Evolutionary conservation across 139 green algal species (phyloP).

Genomic region (Chlamydomonas sphaeroides): DNA sequence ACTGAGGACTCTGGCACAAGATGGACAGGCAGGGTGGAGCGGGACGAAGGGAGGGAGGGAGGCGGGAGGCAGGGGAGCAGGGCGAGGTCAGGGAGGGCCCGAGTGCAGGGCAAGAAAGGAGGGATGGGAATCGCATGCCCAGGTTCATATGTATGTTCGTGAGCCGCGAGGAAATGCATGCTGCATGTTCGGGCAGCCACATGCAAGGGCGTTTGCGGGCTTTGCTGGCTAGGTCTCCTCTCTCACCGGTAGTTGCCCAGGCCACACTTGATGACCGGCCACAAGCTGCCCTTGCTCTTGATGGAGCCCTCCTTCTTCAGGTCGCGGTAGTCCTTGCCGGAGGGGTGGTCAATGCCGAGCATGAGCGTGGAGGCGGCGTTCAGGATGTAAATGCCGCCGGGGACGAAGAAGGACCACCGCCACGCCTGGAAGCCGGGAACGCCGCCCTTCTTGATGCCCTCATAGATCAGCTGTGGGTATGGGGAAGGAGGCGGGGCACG

Average conservation of each 20-base stretch:
- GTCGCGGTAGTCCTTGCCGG: conserved; percentile 72
- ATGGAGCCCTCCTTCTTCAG: conserved; percentile 81
- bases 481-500: too few species aligned
- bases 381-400: conserved; percentile 73
- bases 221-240: too few species aligned
- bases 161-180: too few species aligned
- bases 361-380: conserved; percentile 70
- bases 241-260: conserved; percentile 84
- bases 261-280: conserved; percentile 73
- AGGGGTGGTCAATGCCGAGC: conserved; percentile 37
- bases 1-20: conserved; percentile 72
- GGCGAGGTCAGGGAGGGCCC: too few species aligned
- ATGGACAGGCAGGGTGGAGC: too few species aligned
- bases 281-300: conserved; percentile 67
- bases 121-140: too few species aligned
- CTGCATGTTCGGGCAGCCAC: too few species aligned
- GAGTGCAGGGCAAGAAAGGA: too few species aligned
- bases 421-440: conserved; percentile 48
- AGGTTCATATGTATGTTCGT: too few species aligned
- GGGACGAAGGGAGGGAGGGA: too few species aligned
- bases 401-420: conserved; percentile 88
- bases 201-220: too few species aligned
- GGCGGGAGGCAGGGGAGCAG: too few species aligned
- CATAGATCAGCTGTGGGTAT: conserved; percentile 67
- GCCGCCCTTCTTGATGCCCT: conserved; percentile 43